Percentiles rank a stretch among this genome's conserved stretches.
Evolutionary conservation across 495 filamentous ascomycete species (phyloP).

Genomic region (Saxispiralis lemnorum): DNA sequence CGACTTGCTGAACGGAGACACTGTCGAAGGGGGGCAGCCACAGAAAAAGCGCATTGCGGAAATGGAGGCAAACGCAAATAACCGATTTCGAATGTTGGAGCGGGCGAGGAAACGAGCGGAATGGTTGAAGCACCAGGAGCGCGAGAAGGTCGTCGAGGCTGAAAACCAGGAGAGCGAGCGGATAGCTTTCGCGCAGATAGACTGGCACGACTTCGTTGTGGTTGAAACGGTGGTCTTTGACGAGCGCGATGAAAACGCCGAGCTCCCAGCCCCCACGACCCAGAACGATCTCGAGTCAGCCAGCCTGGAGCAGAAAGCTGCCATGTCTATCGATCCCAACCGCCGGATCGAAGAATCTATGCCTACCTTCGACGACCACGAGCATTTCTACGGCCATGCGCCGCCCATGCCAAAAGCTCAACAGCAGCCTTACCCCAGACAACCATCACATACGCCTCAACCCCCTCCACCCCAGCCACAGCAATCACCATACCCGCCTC

Average conservation of each 20-base stretch:
- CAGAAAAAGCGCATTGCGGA: slow-evolving; percentile 55
- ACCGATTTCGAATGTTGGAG: slow-evolving; percentile 57
- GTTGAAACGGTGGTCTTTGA: slow-evolving; percentile 92
- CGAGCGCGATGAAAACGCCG: slow-evolving; percentile 68
- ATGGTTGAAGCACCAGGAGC: slow-evolving; percentile 67
- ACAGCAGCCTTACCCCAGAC: slow-evolving; percentile 17
- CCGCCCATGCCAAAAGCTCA: slow-evolving; percentile 4
- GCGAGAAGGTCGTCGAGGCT: slow-evolving; percentile 76
- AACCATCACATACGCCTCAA: slow-evolving; percentile 12
- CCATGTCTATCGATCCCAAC: slow-evolving; percentile 57
- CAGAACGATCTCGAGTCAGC: slow-evolving; percentile 82
- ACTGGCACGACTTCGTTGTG: slow-evolving; percentile 95
- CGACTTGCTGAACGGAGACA: slow-evolving; percentile 55
- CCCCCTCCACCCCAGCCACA: slow-evolving; percentile 9
- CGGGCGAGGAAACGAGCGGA: slow-evolving; percentile 70
- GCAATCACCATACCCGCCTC: slow-evolving; percentile 14
- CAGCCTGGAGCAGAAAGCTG: slow-evolving; percentile 84
- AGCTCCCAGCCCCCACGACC: slow-evolving; percentile 75
- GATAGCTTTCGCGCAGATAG: slow-evolving; percentile 72
- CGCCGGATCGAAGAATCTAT: slow-evolving; percentile 90
- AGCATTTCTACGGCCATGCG: slow-evolving; percentile 1
- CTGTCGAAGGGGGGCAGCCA: slow-evolving; percentile 45
- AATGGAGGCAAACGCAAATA: slow-evolving; percentile 54
- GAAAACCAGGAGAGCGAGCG: slow-evolving; percentile 74
- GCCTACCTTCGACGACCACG: slow-evolving; percentile 47